Evolutionary conservation across 2,329 filamentous ascomycete species (phyloP).

Genomic region (Epichloe typhina): DNA sequence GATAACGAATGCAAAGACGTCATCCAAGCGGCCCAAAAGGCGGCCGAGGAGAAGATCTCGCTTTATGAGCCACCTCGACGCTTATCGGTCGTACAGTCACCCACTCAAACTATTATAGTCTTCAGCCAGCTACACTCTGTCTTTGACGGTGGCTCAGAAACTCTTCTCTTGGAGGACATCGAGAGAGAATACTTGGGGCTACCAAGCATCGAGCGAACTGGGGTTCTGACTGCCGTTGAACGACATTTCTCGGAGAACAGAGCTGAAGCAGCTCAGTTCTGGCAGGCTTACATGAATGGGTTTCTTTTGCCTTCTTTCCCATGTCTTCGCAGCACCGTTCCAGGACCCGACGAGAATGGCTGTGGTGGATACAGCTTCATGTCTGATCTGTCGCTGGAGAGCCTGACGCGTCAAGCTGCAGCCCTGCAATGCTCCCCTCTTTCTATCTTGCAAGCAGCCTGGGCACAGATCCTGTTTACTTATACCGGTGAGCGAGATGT

Average conservation of each 20-base stretch:
- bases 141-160: slow-evolving; percentile 22
- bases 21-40: slow-evolving; percentile 6
- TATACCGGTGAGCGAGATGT: slow-evolving; percentile 20
- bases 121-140: slow-evolving; percentile 24
- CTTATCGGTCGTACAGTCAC: not conserved
- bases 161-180: slow-evolving; percentile 21
- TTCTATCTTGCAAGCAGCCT: slow-evolving; percentile 22
- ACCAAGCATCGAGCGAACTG: slow-evolving; percentile 4
- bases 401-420: slow-evolving; percentile 9
- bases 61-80: not conserved
- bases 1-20: slow-evolving; percentile 6
- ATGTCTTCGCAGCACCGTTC: not conserved
- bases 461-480: slow-evolving; percentile 21
- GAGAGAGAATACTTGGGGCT: slow-evolving; percentile 8
- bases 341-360: not conserved
- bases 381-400: slow-evolving; percentile 6
- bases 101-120: slow-evolving; percentile 10
- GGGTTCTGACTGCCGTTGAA: slow-evolving; percentile 7
- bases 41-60: slow-evolving; percentile 3
- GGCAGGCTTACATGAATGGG: slow-evolving; percentile 8
- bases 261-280: slow-evolving; percentile 7
- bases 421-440: slow-evolving; percentile 16
- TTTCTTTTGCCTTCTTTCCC: slow-evolving; percentile 7
- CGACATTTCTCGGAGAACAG: slow-evolving; percentile 8
- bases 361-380: slow-evolving; percentile 5